Conservation (phyloP, 1,284 basidiomycete species). For the Malassezia yamatoensis region DNA sequence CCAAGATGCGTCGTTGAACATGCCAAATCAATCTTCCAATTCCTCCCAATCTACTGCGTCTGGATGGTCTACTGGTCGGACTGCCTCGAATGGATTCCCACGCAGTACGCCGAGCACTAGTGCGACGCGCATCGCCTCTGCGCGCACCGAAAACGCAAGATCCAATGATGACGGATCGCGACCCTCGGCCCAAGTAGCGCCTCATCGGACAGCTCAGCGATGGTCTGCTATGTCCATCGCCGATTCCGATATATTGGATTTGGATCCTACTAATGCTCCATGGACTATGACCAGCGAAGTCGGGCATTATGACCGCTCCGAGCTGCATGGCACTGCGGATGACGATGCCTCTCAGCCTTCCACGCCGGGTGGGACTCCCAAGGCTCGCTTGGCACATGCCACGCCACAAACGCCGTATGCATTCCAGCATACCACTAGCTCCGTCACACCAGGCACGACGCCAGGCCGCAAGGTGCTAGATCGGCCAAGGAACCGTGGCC, state of each 20-base stretch:
- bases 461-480: slow-evolving; percentile 20
- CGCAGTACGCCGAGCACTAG: neutral
- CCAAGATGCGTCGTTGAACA: neutral
- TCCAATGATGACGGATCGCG: neutral
- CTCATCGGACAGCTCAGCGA: slow-evolving; percentile 1
- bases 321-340: slow-evolving; percentile 12
- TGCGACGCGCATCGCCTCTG: neutral
- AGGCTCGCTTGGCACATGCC: neutral
- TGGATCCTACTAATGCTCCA: slow-evolving; percentile 4
- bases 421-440: neutral
- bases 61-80: neutral
- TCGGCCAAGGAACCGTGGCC: slow-evolving; percentile 20
- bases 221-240: slow-evolving; percentile 6
- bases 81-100: neutral
- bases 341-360: neutral
- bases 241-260: slow-evolving; percentile 4
- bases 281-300: slow-evolving; percentile 12
- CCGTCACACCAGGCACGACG: neutral
- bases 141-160: neutral
- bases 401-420: slow-evolving; percentile 4
- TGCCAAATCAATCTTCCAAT: neutral
- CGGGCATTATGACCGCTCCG: slow-evolving; percentile 13
- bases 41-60: neutral
- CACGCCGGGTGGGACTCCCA: neutral
- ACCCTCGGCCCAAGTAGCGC: neutral